phyloP scores from a whole-genome alignment of 2,329 filamentous ascomycete genomes.

The Sporothrix euskadiensis region DNA sequence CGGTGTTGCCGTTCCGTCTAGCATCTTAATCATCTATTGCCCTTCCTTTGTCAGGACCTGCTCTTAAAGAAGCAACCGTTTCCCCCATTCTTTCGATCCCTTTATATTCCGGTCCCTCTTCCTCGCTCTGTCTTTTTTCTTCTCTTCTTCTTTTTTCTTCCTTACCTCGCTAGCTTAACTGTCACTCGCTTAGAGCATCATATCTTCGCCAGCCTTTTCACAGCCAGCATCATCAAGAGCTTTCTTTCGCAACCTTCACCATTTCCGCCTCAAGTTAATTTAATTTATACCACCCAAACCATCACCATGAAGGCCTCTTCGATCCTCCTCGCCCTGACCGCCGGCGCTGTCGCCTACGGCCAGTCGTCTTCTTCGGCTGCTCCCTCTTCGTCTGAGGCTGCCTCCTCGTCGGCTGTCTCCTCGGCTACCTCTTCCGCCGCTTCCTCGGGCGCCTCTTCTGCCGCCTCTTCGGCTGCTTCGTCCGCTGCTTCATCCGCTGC shows the following conservation, averaged over 20 bases:
- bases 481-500: background rate
- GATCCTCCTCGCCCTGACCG: conserved; percentile 24
- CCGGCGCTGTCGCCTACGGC: conserved; percentile 12
- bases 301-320: conserved; percentile 28
- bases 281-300: background rate
- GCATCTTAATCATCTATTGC: conserved; percentile 20
- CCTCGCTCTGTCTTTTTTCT: background rate
- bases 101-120: background rate
- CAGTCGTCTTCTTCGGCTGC: background rate
- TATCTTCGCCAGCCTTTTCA: background rate
- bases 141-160: background rate
- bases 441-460: background rate
- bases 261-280: conserved; percentile 10
- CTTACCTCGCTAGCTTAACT: background rate
- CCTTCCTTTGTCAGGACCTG: conserved; percentile 19
- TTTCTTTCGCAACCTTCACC: background rate
- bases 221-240: background rate
- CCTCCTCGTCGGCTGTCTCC: background rate
- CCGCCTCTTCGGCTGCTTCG: background rate
- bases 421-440: background rate
- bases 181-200: conserved; percentile 21
- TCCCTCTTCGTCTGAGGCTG: background rate
- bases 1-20: conserved; percentile 9
- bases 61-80: background rate
- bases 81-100: background rate